Evolutionary conservation across 78 protist genomes (phyloP).

Genomic region (Dictyostelium firmibasis): DNA sequence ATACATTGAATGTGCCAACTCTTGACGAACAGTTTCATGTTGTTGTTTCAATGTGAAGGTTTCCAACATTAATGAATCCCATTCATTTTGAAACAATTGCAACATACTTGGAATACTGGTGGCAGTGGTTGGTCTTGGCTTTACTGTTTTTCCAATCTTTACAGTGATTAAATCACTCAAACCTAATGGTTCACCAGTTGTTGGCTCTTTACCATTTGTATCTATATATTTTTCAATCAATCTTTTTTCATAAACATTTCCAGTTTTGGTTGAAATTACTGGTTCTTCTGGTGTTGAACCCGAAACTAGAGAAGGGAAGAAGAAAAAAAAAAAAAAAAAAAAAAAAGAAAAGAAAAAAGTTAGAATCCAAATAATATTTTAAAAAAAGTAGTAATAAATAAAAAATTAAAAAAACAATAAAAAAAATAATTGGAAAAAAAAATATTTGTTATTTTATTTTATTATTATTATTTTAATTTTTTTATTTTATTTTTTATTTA

Average conservation of each 20-base stretch:
- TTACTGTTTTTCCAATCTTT: slow-evolving; percentile 6
- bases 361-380: not conserved
- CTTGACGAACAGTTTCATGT: slow-evolving; percentile 88
- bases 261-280: slow-evolving; percentile 92
- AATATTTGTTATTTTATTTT: not conserved
- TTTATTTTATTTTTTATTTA: too few species aligned
- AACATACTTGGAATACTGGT: slow-evolving; percentile 93
- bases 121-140: slow-evolving; percentile 88
- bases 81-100: slow-evolving; percentile 95
- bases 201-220: slow-evolving; percentile 89
- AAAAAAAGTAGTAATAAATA: not conserved
- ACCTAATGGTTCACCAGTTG: slow-evolving; percentile 85
- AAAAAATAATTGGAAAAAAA: too few species aligned
- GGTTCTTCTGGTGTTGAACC: slow-evolving; percentile 90
- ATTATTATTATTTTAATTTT: too few species aligned
- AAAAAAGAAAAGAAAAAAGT: not conserved
- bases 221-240: slow-evolving; percentile 90
- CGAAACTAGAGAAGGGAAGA: slow-evolving; percentile 58
- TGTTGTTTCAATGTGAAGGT: slow-evolving; percentile 90
- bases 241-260: slow-evolving; percentile 92
- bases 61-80: slow-evolving; percentile 98
- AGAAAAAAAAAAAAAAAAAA: not conserved
- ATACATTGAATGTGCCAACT: slow-evolving; percentile 96
- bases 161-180: slow-evolving; percentile 88
- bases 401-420: not conserved